A percentile compares a stretch with the other conserved stretches of the same genome.
Evolutionary conservation across 2,329 filamentous ascomycete genomes (phyloP).

Genomic region (Rutstroemia sp.): DNA sequence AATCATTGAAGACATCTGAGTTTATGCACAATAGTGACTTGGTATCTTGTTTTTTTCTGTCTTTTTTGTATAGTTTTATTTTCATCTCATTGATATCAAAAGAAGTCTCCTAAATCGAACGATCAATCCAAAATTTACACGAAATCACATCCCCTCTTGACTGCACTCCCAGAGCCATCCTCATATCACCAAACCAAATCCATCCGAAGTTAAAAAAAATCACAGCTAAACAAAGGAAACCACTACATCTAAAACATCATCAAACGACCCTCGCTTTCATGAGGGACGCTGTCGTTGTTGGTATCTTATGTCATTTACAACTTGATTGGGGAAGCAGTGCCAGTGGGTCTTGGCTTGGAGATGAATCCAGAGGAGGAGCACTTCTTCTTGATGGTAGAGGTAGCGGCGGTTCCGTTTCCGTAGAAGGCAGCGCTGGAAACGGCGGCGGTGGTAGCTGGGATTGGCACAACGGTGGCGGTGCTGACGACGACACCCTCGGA

Average conservation of each 20-base stretch:
- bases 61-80: too few species aligned
- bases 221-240: slow-evolving; percentile 2
- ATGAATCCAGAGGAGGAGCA: slow-evolving; percentile 23
- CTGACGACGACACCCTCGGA: background rate
- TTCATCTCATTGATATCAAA: too few species aligned
- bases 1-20: too few species aligned
- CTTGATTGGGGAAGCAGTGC: slow-evolving; percentile 11
- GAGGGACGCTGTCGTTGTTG: background rate
- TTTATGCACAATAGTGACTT: too few species aligned
- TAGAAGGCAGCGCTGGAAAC: slow-evolving; percentile 16
- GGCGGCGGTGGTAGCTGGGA: slow-evolving; percentile 19
- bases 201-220: background rate
- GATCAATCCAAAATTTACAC: too few species aligned
- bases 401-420: slow-evolving; percentile 16
- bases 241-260: background rate
- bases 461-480: background rate
- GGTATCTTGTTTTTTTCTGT: too few species aligned
- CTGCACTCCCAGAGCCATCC: background rate
- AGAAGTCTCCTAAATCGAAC: too few species aligned
- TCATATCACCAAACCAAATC: background rate
- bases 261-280: slow-evolving; percentile 3
- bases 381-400: slow-evolving; percentile 18
- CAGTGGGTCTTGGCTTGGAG: slow-evolving; percentile 16
- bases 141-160: background rate
- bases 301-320: background rate